These are phyloP conservation scores for Cryptococcus floricola DNA, from an alignment of 1,284 basidiomycete genomes.

Conservation along the genomic window DNA sequence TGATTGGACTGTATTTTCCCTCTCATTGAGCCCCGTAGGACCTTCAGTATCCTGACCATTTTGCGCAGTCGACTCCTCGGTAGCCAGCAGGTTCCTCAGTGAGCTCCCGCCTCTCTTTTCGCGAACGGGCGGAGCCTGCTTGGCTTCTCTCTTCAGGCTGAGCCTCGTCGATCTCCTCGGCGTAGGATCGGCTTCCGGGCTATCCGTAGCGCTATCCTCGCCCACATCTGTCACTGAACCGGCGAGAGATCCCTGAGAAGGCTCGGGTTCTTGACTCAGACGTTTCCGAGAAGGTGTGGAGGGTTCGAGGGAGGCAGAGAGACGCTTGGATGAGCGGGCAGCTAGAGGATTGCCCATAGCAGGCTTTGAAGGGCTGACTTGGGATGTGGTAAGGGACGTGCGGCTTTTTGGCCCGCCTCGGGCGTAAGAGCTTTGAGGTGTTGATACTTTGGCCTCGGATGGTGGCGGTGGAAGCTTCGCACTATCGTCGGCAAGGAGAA, in stretches of 20 bases:
- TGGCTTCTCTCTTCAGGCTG: background rate
- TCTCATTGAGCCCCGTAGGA: background rate
- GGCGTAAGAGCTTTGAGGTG: background rate
- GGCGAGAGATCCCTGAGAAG: constrained; percentile 4
- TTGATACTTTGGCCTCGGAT: constrained; percentile 1
- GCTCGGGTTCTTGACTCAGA: background rate
- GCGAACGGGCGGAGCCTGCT: background rate
- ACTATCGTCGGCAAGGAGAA: constrained; percentile 22
- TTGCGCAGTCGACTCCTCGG: background rate
- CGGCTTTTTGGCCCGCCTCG: constrained; percentile 6
- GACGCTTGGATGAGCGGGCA: background rate
- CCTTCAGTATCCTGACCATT: background rate
- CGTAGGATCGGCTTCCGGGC: constrained; percentile 4
- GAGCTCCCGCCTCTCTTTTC: background rate
- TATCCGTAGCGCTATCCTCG: constrained; percentile 3
- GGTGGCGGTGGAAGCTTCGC: constrained; percentile 4
- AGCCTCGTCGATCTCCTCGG: constrained; percentile 1
- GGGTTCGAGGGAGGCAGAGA: constrained; percentile 8
- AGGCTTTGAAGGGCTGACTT: background rate
- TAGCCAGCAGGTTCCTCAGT: background rate
- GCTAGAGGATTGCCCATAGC: background rate
- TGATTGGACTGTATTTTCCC: background rate
- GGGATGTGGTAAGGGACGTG: constrained; percentile 3
- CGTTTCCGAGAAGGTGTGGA: background rate
- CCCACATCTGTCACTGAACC: background rate